A percentile compares a stretch with the other conserved stretches of the same genome.
Evolutionary conservation across 2,329 filamentous ascomycete species (phyloP).

Genomic region (Emergomyces orientalis): DNA sequence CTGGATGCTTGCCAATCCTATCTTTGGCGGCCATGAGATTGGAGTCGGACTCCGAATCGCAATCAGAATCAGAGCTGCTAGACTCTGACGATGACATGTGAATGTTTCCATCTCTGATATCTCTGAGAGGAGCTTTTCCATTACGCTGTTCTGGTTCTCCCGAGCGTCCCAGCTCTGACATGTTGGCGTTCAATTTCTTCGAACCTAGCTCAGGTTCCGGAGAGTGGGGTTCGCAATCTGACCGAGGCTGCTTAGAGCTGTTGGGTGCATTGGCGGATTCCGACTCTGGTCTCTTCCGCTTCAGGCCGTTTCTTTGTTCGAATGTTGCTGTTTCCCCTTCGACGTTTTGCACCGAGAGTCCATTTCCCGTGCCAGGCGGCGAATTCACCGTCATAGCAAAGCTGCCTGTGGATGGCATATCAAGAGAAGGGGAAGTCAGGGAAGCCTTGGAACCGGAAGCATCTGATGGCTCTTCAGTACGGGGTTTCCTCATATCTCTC

Average conservation of each 20-base stretch:
- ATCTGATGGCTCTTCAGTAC: background rate
- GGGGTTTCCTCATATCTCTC: background rate
- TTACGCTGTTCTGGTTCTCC: background rate
- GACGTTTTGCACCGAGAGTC: background rate
- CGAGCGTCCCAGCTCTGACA: background rate
- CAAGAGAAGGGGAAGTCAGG: background rate
- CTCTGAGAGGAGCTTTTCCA: background rate
- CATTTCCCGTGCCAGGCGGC: background rate
- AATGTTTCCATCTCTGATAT: background rate
- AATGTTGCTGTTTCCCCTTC: background rate
- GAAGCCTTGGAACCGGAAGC: background rate
- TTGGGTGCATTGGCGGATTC: background rate
- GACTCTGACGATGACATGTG: background rate
- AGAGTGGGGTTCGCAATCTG: background rate
- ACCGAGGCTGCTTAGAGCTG: background rate
- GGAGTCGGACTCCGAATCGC: constrained; percentile 15
- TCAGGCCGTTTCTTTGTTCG: background rate
- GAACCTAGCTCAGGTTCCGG: background rate
- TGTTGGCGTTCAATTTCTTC: background rate
- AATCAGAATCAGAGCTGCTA: constrained; percentile 13
- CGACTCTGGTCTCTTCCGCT: background rate
- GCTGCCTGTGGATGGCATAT: background rate
- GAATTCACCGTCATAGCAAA: background rate
- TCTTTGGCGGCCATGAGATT: background rate
- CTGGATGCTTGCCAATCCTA: background rate